A percentile compares a stretch with the other conserved stretches of the same genome.
Conservation (phyloP, 148 eudicot genomes). For the Talinum fruticosum region DNA sequence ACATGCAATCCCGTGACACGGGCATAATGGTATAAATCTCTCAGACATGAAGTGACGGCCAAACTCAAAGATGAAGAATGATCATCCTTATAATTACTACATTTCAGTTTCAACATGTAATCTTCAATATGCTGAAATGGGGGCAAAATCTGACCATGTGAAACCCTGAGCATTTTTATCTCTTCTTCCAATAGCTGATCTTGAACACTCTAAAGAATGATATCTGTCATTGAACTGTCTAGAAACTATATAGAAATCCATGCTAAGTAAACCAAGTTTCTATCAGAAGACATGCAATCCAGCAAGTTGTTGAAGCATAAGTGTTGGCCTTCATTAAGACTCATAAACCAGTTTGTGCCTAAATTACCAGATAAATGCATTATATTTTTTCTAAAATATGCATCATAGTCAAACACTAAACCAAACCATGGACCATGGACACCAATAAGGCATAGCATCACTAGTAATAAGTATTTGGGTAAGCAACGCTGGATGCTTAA, state of each 20-base stretch:
- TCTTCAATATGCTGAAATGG: slow-evolving; percentile 62
- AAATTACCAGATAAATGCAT: not conserved
- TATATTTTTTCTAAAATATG: too few relatives aligned
- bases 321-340: not conserved
- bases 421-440: not conserved
- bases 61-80: slow-evolving; percentile 33
- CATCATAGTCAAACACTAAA: not conserved
- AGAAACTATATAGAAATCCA: slow-evolving; percentile 7
- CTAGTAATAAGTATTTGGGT: not conserved
- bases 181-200: slow-evolving; percentile 69
- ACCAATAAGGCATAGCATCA: not conserved
- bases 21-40: slow-evolving; percentile 85
- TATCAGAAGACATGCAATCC: not conserved
- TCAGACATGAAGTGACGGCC: slow-evolving; percentile 57
- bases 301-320: not conserved
- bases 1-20: slow-evolving; percentile 88
- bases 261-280: slow-evolving; percentile 1
- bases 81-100: slow-evolving; percentile 31
- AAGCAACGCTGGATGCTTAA: not conserved
- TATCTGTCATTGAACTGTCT: not conserved
- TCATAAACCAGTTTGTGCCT: not conserved
- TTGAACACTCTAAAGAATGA: slow-evolving; percentile 57
- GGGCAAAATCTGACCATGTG: slow-evolving; percentile 50
- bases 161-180: slow-evolving; percentile 45
- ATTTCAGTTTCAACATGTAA: slow-evolving; percentile 35